These are phyloP conservation scores for Mortierella sp. DNA, from an alignment of 371 early-diverging fungal genomes.

Conservation along the genomic window DNA sequence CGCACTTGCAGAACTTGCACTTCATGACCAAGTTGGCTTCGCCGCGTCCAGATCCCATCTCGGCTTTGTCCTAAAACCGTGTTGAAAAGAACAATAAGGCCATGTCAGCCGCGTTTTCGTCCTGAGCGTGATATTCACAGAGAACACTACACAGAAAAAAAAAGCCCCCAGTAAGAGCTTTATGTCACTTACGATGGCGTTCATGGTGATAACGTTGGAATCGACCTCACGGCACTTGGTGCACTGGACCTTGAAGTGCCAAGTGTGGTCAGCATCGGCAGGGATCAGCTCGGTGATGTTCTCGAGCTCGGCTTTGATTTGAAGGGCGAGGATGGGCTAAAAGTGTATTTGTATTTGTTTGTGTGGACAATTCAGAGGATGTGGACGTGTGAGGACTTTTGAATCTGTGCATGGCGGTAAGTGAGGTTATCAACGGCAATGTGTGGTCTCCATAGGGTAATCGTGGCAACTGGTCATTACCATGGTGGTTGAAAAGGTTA, in stretches of 20 bases:
- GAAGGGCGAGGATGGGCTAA: conserved; percentile 65
- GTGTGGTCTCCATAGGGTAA: neutral
- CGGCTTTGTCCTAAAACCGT: conserved; percentile 57
- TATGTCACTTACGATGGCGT: conserved; percentile 62
- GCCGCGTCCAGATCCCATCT: conserved; percentile 69
- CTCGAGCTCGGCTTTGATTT: conserved; percentile 84
- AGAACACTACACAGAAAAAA: neutral
- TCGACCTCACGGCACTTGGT: conserved; percentile 86
- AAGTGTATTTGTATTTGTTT: no score
- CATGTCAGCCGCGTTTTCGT: conserved; percentile 32
- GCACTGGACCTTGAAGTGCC: conserved; percentile 90
- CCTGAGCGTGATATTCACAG: neutral
- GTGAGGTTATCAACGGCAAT: neutral
- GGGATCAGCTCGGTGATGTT: conserved; percentile 84
- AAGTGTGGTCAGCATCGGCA: conserved; percentile 72
- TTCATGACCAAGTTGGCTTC: conserved; percentile 90
- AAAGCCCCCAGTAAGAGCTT: neutral
- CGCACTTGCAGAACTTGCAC: conserved; percentile 94
- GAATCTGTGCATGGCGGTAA: neutral
- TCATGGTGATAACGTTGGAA: conserved; percentile 82
- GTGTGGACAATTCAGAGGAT: neutral
- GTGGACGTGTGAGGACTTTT: neutral
- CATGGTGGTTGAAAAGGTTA: neutral
- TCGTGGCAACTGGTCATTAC: neutral
- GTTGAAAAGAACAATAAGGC: neutral